Evolutionary conservation across 2,329 filamentous ascomycete species (phyloP).

Genomic region (Fusarium guadeloupense): DNA sequence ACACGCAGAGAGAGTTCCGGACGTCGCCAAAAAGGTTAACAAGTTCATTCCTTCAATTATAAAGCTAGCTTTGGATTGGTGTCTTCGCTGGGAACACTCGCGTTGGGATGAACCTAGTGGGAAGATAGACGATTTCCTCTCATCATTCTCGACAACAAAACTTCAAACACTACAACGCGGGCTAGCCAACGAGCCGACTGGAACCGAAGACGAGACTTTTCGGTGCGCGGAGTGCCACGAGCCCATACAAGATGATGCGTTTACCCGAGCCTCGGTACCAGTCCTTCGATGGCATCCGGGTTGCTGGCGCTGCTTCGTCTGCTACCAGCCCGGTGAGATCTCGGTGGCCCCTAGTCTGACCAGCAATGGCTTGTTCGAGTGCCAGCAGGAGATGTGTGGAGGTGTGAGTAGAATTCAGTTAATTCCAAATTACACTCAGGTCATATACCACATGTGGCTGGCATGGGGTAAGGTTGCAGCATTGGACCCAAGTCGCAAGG

Average conservation of each 20-base stretch:
- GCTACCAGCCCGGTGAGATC: background rate
- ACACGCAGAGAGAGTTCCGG: too few species aligned
- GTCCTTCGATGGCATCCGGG: background rate
- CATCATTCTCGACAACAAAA: too few species aligned
- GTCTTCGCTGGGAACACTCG: too few species aligned
- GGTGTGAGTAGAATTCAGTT: background rate
- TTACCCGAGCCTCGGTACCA: background rate
- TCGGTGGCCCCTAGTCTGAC: background rate
- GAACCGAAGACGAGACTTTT: background rate
- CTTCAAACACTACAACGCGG: too few species aligned
- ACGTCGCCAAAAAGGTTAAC: too few species aligned
- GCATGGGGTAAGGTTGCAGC: background rate
- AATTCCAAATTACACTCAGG: background rate
- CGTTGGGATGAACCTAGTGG: too few species aligned
- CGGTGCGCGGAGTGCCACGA: background rate
- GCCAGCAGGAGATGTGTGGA: background rate
- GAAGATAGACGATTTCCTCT: too few species aligned
- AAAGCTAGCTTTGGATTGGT: too few species aligned
- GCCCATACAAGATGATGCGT: background rate
- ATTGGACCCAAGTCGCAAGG: too few species aligned
- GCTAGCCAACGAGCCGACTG: background rate
- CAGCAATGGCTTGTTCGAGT: background rate
- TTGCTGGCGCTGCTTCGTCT: background rate
- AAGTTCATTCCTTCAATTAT: too few species aligned
- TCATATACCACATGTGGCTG: background rate